A percentile compares a stretch with the other conserved stretches of the same genome.
phyloP scores from a whole-genome alignment of 257 asterid genomes.

The Coffea eugenioides region DNA sequence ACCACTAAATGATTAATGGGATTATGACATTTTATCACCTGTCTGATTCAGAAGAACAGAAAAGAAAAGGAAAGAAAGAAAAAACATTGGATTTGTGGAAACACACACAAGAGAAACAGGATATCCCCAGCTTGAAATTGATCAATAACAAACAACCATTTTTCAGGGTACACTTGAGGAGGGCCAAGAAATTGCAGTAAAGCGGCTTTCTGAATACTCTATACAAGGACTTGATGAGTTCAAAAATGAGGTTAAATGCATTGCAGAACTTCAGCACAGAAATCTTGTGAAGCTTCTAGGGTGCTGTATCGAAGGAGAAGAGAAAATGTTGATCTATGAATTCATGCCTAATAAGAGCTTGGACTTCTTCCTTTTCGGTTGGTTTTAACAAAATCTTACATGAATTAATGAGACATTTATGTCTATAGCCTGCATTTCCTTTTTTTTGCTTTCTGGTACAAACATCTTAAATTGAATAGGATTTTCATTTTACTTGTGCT shows the following conservation, averaged over 20 bases:
- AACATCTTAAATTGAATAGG: background rate
- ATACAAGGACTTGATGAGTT: conserved; percentile 53
- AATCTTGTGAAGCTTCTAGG: conserved; percentile 62
- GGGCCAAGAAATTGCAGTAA: conserved; percentile 56
- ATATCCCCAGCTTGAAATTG: background rate
- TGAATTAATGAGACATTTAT: background rate
- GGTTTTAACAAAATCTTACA: background rate
- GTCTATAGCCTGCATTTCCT: background rate
- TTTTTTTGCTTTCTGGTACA: background rate
- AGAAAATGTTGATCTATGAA: conserved; percentile 50
- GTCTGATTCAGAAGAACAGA: background rate
- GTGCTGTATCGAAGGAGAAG: conserved; percentile 43
- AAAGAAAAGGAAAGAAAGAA: background rate
- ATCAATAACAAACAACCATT: background rate
- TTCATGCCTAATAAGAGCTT: conserved; percentile 51
- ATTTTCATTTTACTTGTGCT: background rate
- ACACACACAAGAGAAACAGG: background rate
- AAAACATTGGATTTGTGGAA: background rate
- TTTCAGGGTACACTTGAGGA: conserved; percentile 38
- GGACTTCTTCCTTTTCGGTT: conserved; percentile 47
- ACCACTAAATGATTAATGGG: background rate
- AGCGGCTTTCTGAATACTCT: conserved; percentile 43
- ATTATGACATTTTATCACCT: too few relatives aligned
- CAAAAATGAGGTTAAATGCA: conserved; percentile 44
- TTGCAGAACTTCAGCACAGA: conserved; percentile 54